Percentiles rank a stretch among this genome's conserved stretches.
Evolutionary conservation across 768 basidiomycete species (phyloP).

Genomic region (Lentinula detonsa): DNA sequence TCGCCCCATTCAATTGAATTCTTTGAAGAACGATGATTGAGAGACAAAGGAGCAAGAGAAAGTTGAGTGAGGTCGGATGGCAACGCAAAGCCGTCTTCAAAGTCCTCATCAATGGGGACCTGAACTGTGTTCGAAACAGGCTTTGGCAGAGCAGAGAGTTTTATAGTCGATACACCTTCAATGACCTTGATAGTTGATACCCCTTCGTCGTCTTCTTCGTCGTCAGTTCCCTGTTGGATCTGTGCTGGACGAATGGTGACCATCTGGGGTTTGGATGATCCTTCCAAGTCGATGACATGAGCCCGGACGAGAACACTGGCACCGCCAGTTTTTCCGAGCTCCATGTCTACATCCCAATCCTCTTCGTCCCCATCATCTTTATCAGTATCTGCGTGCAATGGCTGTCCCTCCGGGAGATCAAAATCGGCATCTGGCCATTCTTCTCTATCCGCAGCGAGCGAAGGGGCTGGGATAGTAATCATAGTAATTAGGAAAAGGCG

Average conservation of each 20-base stretch:
- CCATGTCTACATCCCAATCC: slow-evolving; percentile 81
- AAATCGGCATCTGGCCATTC: slow-evolving; percentile 89
- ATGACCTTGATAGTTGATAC: slow-evolving; percentile 79
- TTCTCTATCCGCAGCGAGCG: slow-evolving; percentile 50
- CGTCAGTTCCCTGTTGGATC: slow-evolving; percentile 32
- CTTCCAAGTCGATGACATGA: slow-evolving; percentile 29
- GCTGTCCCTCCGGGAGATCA: slow-evolving; percentile 71
- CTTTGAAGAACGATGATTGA: slow-evolving; percentile 76
- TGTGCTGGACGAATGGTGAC: slow-evolving; percentile 67
- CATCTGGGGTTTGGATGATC: slow-evolving; percentile 35
- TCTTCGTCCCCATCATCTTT: slow-evolving; percentile 58
- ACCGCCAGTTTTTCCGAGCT: slow-evolving; percentile 52
- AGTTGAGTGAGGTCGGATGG: slow-evolving; percentile 77
- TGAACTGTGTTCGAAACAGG: slow-evolving; percentile 26
- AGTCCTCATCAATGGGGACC: slow-evolving; percentile 62
- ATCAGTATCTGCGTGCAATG: slow-evolving; percentile 59
- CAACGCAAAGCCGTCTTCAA: slow-evolving; percentile 78
- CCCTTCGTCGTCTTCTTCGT: slow-evolving; percentile 69
- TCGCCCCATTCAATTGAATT: slow-evolving; percentile 84
- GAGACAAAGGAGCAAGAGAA: slow-evolving; percentile 72
- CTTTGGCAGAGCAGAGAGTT: slow-evolving; percentile 50
- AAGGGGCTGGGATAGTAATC: slow-evolving; percentile 55
- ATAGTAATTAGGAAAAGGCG: slow-evolving; percentile 26
- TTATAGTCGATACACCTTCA: slow-evolving; percentile 80
- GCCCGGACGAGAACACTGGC: slow-evolving; percentile 31